Percentiles rank a stretch among this genome's conserved stretches.
These are phyloP conservation scores for Craspedostauros australis DNA, from an alignment of 108 stramenopile genomes.

Conservation along the genomic window DNA sequence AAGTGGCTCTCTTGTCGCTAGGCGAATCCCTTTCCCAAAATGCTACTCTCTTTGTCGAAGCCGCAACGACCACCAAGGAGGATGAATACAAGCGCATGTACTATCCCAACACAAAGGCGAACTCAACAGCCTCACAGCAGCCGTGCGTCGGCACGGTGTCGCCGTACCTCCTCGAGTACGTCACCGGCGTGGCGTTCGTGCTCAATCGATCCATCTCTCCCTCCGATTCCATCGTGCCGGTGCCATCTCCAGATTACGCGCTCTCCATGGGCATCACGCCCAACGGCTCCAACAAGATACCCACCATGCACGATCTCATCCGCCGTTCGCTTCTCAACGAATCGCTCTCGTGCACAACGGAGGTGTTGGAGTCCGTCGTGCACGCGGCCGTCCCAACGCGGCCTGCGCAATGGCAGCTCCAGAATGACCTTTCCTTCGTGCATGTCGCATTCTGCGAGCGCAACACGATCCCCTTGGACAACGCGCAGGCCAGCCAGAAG, in stretches of 20 bases:
- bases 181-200: constrained; percentile 52
- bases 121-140: background rate
- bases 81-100: constrained; percentile 61
- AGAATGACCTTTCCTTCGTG: constrained; percentile 28
- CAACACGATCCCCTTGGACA: constrained; percentile 18
- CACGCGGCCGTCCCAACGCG: background rate
- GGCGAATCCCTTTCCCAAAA: constrained; percentile 24
- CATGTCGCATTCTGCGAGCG: constrained; percentile 19
- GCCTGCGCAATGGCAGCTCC: constrained; percentile 30
- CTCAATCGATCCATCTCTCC: constrained; percentile 77
- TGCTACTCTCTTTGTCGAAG: constrained; percentile 32
- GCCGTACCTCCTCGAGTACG: constrained; percentile 54
- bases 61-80: constrained; percentile 44
- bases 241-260: constrained; percentile 65
- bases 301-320: constrained; percentile 58
- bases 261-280: constrained; percentile 44
- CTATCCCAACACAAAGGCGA: too few relatives aligned
- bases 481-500: background rate
- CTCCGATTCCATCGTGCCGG: constrained; percentile 75
- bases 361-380: constrained; percentile 21
- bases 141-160: constrained; percentile 59
- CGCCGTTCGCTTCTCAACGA: constrained; percentile 51
- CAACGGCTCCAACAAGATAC: constrained; percentile 27
- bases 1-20: constrained; percentile 36
- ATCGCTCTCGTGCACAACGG: too few relatives aligned